These are phyloP conservation scores for Hydnomerulius pinastri DNA, from an alignment of 768 basidiomycete species.

Conservation along the genomic window DNA sequence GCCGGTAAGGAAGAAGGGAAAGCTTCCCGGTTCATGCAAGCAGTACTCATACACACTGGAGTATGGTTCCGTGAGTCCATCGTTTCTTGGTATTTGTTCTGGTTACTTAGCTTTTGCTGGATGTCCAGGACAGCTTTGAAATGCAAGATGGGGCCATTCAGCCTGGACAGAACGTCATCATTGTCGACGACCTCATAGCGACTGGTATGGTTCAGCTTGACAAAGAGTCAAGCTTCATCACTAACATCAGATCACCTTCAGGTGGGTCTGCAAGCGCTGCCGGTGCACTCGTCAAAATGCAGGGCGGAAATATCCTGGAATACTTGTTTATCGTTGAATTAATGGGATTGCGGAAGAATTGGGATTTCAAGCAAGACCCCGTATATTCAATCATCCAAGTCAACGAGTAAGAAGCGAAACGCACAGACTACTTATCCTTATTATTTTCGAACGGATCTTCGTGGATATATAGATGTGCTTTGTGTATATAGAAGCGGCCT, in stretches of 20 bases:
- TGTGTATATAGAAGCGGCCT: not conserved
- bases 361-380: conserved; percentile 65
- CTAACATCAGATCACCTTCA: conserved; percentile 29
- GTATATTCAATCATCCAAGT: conserved; percentile 85
- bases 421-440: conserved; percentile 24
- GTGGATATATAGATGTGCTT: conserved; percentile 1
- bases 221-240: not conserved
- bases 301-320: conserved; percentile 84
- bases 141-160: conserved; percentile 88
- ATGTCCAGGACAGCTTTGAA: conserved; percentile 93
- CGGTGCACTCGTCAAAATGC: conserved; percentile 80
- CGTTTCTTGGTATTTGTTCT: not conserved
- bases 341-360: conserved; percentile 71
- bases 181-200: conserved; percentile 95
- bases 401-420: conserved; percentile 45
- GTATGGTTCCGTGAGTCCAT: conserved; percentile 72
- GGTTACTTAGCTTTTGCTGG: not conserved
- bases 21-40: conserved; percentile 87
- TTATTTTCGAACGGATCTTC: conserved; percentile 13
- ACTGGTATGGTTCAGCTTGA: conserved; percentile 61
- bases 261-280: conserved; percentile 95
- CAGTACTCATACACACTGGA: conserved; percentile 86
- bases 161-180: conserved; percentile 79
- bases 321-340: conserved; percentile 94
- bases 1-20: conserved; percentile 91